Evolutionary conservation across 2,329 filamentous ascomycete genomes (phyloP), one percentile per base, ranked within the genome.

Genomic region (Colletotrichum sp.): DNA sequence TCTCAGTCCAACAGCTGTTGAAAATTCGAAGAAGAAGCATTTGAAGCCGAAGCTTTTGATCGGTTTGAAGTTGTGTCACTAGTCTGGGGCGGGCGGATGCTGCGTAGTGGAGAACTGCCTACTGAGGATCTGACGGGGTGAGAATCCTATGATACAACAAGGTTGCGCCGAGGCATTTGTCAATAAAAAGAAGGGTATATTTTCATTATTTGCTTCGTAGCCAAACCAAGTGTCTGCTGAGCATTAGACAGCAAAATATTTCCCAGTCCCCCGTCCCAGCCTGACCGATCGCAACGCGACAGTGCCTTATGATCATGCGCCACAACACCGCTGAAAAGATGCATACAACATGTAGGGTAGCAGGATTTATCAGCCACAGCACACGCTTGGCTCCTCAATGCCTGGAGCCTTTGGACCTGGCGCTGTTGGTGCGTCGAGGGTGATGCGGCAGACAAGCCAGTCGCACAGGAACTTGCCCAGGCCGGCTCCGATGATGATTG

Each of bases 381-480:
- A 89, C 4, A 89, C 84, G 3, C 86, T 87, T 6, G 87, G 81
- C 78, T 89, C 88, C 67, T 89, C 86, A 10, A 88, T 83, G 1
- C 84, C 85, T 22, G 79, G 80, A 2, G 79, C 75, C 39, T 78
- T 79, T 24, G 79, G 79, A 2, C 78, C 73, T 52, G 78, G 77
- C 8, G 72, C 22, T 10, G 65, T 24, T 6, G 65, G 62, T 24
- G 68, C 72, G 15, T 69, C 75, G 15, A 75, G 44, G 8, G 67
- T 55, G n/a, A 89, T 82, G 71, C 83, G 85, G 64, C 84, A 82
- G 28, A 86, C 86, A 80, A 89, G 82, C 89, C 89, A 90, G 80
- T 90, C 88, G 78, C 86, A 89, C n/a, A 89, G 77, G 79, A 90
- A 90, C 82, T 90, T 90, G 75, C 89, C 89, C 60, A 90, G 77